Evolutionary conservation across 148 eudicot species (phyloP).

Genomic region (Persicaria tinctoria): DNA sequence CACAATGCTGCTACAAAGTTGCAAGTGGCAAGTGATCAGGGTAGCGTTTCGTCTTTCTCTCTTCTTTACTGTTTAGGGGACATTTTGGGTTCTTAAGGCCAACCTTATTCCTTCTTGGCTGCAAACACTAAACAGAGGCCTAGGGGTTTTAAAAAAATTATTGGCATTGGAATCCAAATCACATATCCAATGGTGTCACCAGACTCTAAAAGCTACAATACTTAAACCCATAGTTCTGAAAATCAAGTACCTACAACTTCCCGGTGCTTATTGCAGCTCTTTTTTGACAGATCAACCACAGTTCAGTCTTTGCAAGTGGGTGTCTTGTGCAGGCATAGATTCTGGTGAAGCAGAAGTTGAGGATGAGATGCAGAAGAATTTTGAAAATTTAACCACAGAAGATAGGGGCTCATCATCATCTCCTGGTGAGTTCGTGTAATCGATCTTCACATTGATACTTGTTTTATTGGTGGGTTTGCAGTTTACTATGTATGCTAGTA

Average conservation of each 20-base stretch:
- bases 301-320: constrained; percentile 69
- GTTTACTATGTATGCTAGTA: not conserved
- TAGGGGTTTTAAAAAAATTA: not conserved
- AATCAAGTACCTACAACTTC: not conserved
- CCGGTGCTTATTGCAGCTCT: constrained; percentile 15
- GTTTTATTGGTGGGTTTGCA: not conserved
- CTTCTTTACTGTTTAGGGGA: not conserved
- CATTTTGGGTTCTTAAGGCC: not conserved
- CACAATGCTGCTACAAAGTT: constrained; percentile 66
- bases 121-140: not conserved
- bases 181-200: not conserved
- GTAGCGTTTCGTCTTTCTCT: constrained; percentile 20
- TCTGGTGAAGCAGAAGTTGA: constrained; percentile 26
- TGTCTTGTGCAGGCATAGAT: constrained; percentile 27
- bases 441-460: not conserved
- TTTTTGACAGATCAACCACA: constrained; percentile 30
- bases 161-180: too few species aligned
- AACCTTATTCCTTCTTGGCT: not conserved
- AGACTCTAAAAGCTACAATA: not conserved
- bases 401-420: constrained; percentile 25
- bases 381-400: constrained; percentile 26
- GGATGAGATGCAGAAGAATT: constrained; percentile 26
- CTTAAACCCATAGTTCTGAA: not conserved
- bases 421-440: constrained; percentile 28
- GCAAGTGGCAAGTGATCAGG: constrained; percentile 35